Base-by-base conservation (phyloP, 179 eudicot genomes). In the Gypsophila paniculata region DNA sequence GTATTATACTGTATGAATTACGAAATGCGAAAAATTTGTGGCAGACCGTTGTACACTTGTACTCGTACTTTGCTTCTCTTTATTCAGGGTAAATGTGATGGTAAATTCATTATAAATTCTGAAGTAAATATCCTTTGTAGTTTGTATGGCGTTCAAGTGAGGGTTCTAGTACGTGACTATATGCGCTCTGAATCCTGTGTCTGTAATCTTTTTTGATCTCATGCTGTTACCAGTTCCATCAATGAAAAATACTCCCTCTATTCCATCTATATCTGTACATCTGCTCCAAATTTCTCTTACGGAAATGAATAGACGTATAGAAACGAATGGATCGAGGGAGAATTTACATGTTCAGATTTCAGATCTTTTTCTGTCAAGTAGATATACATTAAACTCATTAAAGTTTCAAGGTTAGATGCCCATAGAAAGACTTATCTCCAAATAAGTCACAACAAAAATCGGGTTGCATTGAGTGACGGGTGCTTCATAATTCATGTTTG, bases 1-100 rank as follows among this genome's bases (percentile, higher is more conserved):
- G 46, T 42, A 22, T 48, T 72, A 68, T 62, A 67, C 68, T 78
- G 68, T 46, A 59, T 65, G 70, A 21, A 19, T 52, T 72, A 62
- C 62, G 76, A 68, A 76, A 75, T 72, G 79, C 66, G 15, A 8
- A 49, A 49, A 18, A 25, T 42, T 19, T 23, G 69, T 21, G 18
- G 52, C 69, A 42, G 42, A 19, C 23, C 53, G 29, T 12, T 65
- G 8, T 46, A n/a, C n/a, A n/a, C n/a, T n/a, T n/a, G n/a, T n/a
- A n/a, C n/a, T n/a, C n/a, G n/a, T n/a, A 23, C 34, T 29, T 29
- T 4, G 34, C 34, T 1, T 17, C 57, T 44, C 19, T 44, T 46
- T 46, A 65, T n/a, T 13, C 71, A 49, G 58, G 60, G 15, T 51
- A 34, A 34, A 38, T 63, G 23, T 38, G 67, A 63, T 38, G 15